Evolutionary conservation across 306 rosid genomes (phyloP).

Genomic region (Fragaria nilgerrensis): DNA sequence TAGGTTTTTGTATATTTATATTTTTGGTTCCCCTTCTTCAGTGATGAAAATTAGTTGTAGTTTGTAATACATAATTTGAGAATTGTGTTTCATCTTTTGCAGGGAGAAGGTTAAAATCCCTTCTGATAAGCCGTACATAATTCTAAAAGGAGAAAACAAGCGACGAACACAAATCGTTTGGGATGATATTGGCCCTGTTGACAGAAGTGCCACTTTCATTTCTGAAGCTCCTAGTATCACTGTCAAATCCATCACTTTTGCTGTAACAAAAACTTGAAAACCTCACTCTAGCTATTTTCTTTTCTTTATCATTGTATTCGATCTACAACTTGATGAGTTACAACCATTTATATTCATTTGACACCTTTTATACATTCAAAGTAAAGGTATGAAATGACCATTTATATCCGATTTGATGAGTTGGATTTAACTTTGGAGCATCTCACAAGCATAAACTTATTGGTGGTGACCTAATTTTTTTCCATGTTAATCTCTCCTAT

Average conservation of each 20-base stretch:
- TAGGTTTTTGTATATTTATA: conserved; percentile 35
- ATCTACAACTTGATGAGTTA: too few relatives aligned
- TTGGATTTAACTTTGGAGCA: not conserved
- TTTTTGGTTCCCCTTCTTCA: not conserved
- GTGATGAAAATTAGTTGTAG: not conserved
- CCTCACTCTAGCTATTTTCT: not conserved
- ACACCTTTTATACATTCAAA: too few relatives aligned
- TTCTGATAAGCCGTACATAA: conserved; percentile 50
- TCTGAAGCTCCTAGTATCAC: conserved; percentile 49
- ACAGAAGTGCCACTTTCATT: conserved; percentile 61
- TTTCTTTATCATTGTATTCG: not conserved
- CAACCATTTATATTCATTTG: too few relatives aligned
- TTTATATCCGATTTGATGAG: not conserved
- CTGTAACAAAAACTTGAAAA: conserved; percentile 37
- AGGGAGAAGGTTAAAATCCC: conserved; percentile 41
- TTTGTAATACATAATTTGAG: not conserved
- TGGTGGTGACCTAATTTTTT: not conserved
- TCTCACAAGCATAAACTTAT: not conserved
- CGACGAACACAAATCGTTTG: conserved; percentile 53
- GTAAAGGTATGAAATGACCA: too few relatives aligned
- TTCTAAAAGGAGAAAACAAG: conserved; percentile 54
- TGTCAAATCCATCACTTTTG: conserved; percentile 53
- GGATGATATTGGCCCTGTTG: conserved; percentile 51
- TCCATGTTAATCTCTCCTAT: not conserved
- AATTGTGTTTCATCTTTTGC: not conserved